Percentiles rank a stretch among this genome's conserved stretches.
These are phyloP conservation scores for Trichoderma erinaceum DNA, from an alignment of 495 filamentous ascomycete genomes.

Conservation along the genomic window DNA sequence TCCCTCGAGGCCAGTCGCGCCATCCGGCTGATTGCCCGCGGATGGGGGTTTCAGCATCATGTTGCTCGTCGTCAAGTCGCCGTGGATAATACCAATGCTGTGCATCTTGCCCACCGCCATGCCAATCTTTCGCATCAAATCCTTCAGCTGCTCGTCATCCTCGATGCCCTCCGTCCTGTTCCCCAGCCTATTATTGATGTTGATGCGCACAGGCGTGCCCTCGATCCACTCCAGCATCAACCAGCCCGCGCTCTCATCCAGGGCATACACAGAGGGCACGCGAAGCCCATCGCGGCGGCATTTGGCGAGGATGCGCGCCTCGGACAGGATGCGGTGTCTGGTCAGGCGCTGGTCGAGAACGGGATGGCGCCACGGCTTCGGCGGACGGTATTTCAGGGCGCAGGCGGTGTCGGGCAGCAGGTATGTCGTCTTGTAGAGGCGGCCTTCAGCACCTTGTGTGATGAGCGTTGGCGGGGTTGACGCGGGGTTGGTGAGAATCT, in stretches of 20 bases:
- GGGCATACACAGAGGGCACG: conserved; percentile 69
- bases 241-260: conserved; percentile 73
- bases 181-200: conserved; percentile 58
- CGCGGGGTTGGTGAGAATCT: conserved; percentile 55
- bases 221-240: conserved; percentile 86
- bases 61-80: conserved; percentile 96
- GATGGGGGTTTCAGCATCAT: conserved; percentile 64
- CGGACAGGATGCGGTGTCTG: conserved; percentile 74
- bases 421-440: conserved; percentile 82
- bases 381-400: conserved; percentile 87
- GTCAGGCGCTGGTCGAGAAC: conserved; percentile 83
- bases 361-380: conserved; percentile 90
- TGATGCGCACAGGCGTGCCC: conserved; percentile 60
- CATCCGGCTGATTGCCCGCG: conserved; percentile 12
- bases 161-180: conserved; percentile 29
- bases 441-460: conserved; percentile 90
- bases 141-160: conserved; percentile 32
- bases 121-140: conserved; percentile 68
- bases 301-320: conserved; percentile 76
- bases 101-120: conserved; percentile 73
- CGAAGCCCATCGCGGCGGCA: conserved; percentile 67
- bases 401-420: conserved; percentile 61
- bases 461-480: conserved; percentile 56
- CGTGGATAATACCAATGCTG: conserved; percentile 77
- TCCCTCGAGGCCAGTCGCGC: conserved; percentile 40